These are phyloP conservation scores for Neofusicoccum sp. DNA, from an alignment of 2,329 filamentous ascomycete genomes.

Conservation along the genomic window DNA sequence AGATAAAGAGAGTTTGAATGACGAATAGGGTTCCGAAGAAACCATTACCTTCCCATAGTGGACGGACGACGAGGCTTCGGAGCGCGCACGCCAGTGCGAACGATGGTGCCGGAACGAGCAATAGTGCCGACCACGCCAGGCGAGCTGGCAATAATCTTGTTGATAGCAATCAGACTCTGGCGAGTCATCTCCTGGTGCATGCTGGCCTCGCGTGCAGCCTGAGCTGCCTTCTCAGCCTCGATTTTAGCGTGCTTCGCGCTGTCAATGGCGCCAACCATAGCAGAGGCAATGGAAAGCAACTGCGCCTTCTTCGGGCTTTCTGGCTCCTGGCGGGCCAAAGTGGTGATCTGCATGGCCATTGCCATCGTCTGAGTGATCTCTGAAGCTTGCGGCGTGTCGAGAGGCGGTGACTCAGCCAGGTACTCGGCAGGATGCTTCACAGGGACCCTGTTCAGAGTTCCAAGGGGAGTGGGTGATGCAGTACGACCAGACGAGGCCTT, in stretches of 20 bases:
- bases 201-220: constrained; percentile 27
- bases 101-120: neutral
- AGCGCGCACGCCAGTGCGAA: neutral
- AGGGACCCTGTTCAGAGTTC: constrained; percentile 23
- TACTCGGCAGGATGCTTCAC: neutral
- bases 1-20: too few relatives aligned
- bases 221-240: constrained; percentile 24
- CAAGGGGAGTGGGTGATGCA: neutral
- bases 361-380: neutral
- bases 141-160: constrained; percentile 1
- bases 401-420: neutral
- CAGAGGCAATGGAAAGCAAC: constrained; percentile 1
- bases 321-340: neutral
- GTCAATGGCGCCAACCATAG: constrained; percentile 23
- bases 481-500: neutral
- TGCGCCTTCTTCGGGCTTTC: neutral
- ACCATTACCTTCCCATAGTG: neutral
- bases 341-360: neutral
- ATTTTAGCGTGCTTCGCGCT: constrained; percentile 24
- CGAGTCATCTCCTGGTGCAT: constrained; percentile 20
- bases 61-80: neutral
- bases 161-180: constrained; percentile 12
- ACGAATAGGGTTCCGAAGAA: neutral
- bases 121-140: neutral
- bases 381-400: neutral